Conservation (phyloP, 2,329 filamentous ascomycete genomes). For the Sphaerulina musiva region DNA sequence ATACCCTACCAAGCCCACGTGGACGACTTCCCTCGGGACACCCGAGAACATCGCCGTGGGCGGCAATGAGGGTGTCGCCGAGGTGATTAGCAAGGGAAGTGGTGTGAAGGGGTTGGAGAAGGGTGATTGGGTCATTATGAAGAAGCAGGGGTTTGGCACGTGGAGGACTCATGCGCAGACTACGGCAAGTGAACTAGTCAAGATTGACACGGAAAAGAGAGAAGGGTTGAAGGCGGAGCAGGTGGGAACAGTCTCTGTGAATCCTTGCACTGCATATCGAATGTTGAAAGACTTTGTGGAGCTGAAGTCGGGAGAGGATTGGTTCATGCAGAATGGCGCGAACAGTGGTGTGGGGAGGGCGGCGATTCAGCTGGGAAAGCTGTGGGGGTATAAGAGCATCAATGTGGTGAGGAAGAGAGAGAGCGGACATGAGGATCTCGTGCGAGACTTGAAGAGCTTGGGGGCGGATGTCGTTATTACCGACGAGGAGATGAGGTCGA, state of each 20-base stretch:
- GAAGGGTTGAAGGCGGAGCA: constrained; percentile 67
- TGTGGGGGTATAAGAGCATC: constrained; percentile 86
- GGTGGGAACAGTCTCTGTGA: constrained; percentile 81
- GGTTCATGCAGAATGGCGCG: constrained; percentile 95
- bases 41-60: constrained; percentile 67
- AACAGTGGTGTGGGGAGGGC: constrained; percentile 89
- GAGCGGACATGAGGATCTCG: constrained; percentile 59
- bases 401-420: constrained; percentile 76
- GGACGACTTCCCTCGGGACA: constrained; percentile 71
- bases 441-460: constrained; percentile 53
- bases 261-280: constrained; percentile 88
- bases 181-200: constrained; percentile 54
- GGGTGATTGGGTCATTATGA: constrained; percentile 94
- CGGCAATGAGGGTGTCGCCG: constrained; percentile 90
- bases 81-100: constrained; percentile 67
- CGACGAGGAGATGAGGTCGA: constrained; percentile 53
- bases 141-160: constrained; percentile 75
- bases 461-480: constrained; percentile 60
- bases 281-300: constrained; percentile 77
- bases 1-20: constrained; percentile 78
- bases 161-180: constrained; percentile 87
- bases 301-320: constrained; percentile 62
- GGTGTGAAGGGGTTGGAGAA: constrained; percentile 55
- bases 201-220: constrained; percentile 60
- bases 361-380: constrained; percentile 75